These are phyloP conservation scores for Creolimax fragrantissima DNA, from an alignment of 78 protist species.

Conservation along the genomic window DNA sequence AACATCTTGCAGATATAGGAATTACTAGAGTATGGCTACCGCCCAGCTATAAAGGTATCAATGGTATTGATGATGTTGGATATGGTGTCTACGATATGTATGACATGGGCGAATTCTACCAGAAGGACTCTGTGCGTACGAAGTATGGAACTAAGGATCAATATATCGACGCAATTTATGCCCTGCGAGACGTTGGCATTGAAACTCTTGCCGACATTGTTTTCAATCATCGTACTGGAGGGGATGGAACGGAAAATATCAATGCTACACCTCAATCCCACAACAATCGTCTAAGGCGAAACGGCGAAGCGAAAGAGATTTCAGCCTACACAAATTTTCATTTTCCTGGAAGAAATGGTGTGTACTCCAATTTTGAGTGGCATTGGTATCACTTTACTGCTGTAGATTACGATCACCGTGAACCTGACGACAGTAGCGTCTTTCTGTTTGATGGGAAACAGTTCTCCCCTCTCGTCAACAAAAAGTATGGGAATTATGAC, in stretches of 20 bases:
- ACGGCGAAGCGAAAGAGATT: conserved; percentile 16
- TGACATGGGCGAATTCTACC: conserved; percentile 29
- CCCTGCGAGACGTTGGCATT: not conserved
- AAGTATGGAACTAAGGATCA: conserved; percentile 23
- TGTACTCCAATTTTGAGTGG: not conserved
- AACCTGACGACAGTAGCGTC: not conserved
- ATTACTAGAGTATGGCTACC: not conserved
- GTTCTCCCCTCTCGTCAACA: not conserved
- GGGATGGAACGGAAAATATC: conserved; percentile 3
- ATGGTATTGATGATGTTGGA: not conserved
- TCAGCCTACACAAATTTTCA: not conserved
- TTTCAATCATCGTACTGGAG: conserved; percentile 16
- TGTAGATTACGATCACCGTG: not conserved
- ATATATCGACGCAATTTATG: conserved; percentile 6
- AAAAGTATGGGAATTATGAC: conserved; percentile 15
- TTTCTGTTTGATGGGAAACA: not conserved
- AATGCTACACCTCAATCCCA: not conserved
- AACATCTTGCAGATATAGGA: not conserved
- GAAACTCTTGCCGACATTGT: conserved; percentile 20
- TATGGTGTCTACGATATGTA: conserved; percentile 21
- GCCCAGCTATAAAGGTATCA: not conserved
- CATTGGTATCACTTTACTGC: not conserved
- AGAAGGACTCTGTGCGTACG: conserved; percentile 17
- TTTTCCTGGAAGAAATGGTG: conserved; percentile 14
- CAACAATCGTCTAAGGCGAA: not conserved